phyloP scores from a whole-genome alignment of 345 rosid species.

The Rhodamnia argentea region DNA sequence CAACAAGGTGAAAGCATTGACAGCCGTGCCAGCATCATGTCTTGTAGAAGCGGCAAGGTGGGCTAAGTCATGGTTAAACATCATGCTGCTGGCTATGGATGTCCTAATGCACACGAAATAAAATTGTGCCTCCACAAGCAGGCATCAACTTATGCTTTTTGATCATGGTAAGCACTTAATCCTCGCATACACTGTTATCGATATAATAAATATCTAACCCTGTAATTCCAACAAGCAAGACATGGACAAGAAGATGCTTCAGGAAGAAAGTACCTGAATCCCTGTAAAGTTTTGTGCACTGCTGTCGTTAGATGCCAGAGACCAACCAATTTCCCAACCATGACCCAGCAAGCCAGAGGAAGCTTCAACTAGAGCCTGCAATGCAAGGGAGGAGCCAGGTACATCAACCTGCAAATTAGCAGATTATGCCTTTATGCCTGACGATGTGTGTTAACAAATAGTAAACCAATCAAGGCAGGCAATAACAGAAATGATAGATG shows the following conservation, averaged over 20 bases:
- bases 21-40: not conserved
- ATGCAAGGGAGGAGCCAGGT: slow-evolving; percentile 57
- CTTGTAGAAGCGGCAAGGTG: not conserved
- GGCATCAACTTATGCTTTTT: not conserved
- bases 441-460: slow-evolving; percentile 6
- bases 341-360: slow-evolving; percentile 56
- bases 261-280: not conserved
- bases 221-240: not conserved
- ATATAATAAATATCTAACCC: not conserved
- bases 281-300: slow-evolving; percentile 15
- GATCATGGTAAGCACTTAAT: not conserved
- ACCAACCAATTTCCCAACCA: slow-evolving; percentile 98
- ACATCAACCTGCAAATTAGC: slow-evolving; percentile 66
- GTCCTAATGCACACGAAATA: not conserved
- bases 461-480: not conserved
- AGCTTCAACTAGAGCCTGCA: slow-evolving; percentile 65
- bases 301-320: slow-evolving; percentile 44
- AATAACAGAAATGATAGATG: not conserved
- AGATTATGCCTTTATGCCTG: not conserved
- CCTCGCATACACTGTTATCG: not conserved
- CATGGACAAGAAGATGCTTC: not conserved
- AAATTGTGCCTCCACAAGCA: not conserved
- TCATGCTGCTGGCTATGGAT: not conserved
- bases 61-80: not conserved
- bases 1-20: not conserved